Base-by-base conservation (phyloP, 2,329 filamentous ascomycete species). In the Cercospora citrullina region DNA sequence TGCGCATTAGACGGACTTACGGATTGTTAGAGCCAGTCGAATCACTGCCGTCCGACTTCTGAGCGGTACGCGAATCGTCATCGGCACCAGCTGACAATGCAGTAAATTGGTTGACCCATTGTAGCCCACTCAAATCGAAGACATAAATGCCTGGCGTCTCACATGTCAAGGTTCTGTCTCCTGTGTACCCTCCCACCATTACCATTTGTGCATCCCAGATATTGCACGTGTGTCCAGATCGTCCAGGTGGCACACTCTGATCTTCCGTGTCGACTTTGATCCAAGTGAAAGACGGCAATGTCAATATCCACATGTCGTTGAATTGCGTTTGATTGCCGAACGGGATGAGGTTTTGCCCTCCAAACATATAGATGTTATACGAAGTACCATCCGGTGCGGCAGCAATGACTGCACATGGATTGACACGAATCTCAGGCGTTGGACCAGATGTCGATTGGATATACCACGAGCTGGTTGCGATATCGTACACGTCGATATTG, bases 181-280 rank as follows among this genome's bases (percentile, higher is more conserved):
- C 88, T 7, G 89, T 85, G 71, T 87, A 90, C 10, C 92, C 92
- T 28, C 92, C 92, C 14, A 94, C 83, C 7, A 90, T 84, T 69
- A 95, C 83, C 89, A 96, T 93, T 78, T 94, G 92, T 67, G 90
- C 89, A 16, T 93, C 90, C 80, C 92, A 94, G 73, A 87, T 86
- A 72, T 93, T 87, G 79, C 92, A 95, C 42, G 88, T 87, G 77
- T 94, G 91, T 0, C 91, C 91, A 1, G 89, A 87, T 64, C 92
- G 86, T 3, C 83, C 90, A 7, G 85, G 79, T 79, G 90, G 76
- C 5, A 81, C 63, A 63, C 74, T 70, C 76, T 87, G 77, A 0
- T 80, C 79, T 4, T 79, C 76, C 60, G 82, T 82, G 68, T 90
- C 83, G 26, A 91, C 89, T 74, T 87, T 81, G 63, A 90, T 90